Conservation (phyloP, 148 eudicot species). For the Silene latifolia region DNA sequence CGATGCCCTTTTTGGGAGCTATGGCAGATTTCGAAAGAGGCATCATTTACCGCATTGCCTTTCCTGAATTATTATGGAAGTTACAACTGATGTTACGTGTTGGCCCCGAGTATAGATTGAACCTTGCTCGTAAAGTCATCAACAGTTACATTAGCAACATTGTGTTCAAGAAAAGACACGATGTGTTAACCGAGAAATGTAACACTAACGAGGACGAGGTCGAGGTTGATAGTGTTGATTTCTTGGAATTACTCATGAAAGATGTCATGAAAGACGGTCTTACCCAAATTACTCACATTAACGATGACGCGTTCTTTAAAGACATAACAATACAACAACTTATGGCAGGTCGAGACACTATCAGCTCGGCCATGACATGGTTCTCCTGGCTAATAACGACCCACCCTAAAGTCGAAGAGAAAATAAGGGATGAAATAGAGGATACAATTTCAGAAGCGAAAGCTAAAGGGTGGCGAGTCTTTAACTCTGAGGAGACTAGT, state of each 20-base stretch:
- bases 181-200: not conserved
- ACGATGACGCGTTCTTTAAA: conserved; percentile 28
- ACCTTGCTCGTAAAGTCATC: not conserved
- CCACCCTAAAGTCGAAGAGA: conserved; percentile 23
- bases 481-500: conserved; percentile 15
- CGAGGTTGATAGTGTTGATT: not conserved
- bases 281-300: not conserved
- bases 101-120: not conserved
- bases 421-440: conserved; percentile 25
- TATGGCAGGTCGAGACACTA: conserved; percentile 41
- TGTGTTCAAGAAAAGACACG: conserved; percentile 6
- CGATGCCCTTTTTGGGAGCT: conserved; percentile 1
- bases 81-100: conserved; percentile 30
- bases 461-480: not conserved
- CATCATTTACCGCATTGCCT: conserved; percentile 23
- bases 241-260: not conserved
- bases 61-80: conserved; percentile 7
- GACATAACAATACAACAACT: conserved; percentile 36
- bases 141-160: conserved; percentile 1
- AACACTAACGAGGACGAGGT: too few relatives aligned
- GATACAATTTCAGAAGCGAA: not conserved
- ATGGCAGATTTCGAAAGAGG: conserved; percentile 14
- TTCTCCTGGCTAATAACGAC: conserved; percentile 18
- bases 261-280: not conserved
- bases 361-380: conserved; percentile 31